Evolutionary conservation across 192 early-diverging fungal species (phyloP), one percentile per base, ranked within the genome.

Genomic region (Blastocladiella britannica): DNA sequence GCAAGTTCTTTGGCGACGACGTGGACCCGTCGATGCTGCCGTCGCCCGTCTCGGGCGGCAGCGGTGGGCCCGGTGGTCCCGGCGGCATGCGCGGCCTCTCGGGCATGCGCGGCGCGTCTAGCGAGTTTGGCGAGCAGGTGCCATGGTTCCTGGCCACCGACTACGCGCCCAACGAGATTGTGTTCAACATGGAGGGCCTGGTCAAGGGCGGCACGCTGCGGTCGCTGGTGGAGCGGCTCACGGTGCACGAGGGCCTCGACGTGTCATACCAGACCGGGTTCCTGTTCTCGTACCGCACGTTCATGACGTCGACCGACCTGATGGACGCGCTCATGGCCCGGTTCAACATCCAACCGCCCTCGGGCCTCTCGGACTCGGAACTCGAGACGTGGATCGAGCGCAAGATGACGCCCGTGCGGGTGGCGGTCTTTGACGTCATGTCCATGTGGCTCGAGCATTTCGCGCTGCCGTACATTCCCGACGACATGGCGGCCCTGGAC

Each of bases 401-500:
- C 60, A 97, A 95, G 65, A 76, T 82, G 60, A 88, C 80, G 52
- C 81, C 89, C n/a, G 73, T 98, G 54, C 84, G 93, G n/a, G 75
- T 93, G 55, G 86, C 89, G n/a, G 92, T 95, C 0, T 92, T 82
- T 70, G 93, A 91, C 63, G 75, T 94, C 29, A 75, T 97, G 63
- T 97, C 93, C 69, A 82, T 72, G 22, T 98, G 94, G 94, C 66
- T 97, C 7, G 94, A 98, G 70, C 79, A 74, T 58, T 86, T 93
- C 64, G 87, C 83, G 62, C 70, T 80, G 29, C 87, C 89, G 59
- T 77, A 80, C 63, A 82, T 85, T 57, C 70, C 72, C 5, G 77
- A 80, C 52, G 90, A 91, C 37, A 1, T 1, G 37, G 12, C n/a
- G 29, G 79, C 75, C 29, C 67, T 98, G 26, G 75, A 77, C 53